These are phyloP conservation scores for Saprolegnia diclina DNA, from an alignment of 352 stramenopile genomes.

Conservation along the genomic window DNA sequence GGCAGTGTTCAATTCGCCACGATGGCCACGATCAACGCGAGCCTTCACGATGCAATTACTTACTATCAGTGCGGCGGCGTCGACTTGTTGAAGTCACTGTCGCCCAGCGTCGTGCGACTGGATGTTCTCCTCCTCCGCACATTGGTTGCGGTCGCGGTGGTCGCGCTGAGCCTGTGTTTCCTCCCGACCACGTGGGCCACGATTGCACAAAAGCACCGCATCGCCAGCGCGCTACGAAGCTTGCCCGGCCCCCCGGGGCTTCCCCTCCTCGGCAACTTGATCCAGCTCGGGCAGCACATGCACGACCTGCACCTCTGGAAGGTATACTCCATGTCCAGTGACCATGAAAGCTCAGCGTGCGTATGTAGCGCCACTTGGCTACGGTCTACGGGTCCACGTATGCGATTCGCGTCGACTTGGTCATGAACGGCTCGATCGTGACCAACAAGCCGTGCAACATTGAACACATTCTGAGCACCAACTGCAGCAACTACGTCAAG, in stretches of 20 bases:
- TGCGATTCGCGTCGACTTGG: slow-evolving; percentile 15
- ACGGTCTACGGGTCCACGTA: slow-evolving; percentile 13
- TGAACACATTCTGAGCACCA: slow-evolving; percentile 56
- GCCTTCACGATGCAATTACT: neutral
- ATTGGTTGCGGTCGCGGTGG: neutral
- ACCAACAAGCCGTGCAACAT: slow-evolving; percentile 57
- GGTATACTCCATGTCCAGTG: neutral
- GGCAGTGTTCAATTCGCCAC: neutral
- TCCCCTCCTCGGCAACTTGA: slow-evolving; percentile 18
- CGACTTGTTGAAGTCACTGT: neutral
- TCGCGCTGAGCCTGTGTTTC: neutral
- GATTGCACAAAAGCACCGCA: slow-evolving; percentile 4
- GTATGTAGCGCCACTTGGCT: slow-evolving; percentile 8
- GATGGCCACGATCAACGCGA: neutral
- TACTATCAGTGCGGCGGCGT: too few species aligned
- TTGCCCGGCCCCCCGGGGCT: slow-evolving; percentile 13
- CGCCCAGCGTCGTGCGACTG: neutral
- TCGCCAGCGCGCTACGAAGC: neutral
- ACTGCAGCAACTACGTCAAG: slow-evolving; percentile 71
- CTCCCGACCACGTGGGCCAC: neutral
- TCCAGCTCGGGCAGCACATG: slow-evolving; percentile 21
- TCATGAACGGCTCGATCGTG: slow-evolving; percentile 28
- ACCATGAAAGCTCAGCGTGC: neutral
- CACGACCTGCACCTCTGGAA: slow-evolving; percentile 20
- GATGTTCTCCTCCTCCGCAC: neutral